Base-by-base conservation (phyloP, 768 basidiomycete genomes). In the Mycena crocata region DNA sequence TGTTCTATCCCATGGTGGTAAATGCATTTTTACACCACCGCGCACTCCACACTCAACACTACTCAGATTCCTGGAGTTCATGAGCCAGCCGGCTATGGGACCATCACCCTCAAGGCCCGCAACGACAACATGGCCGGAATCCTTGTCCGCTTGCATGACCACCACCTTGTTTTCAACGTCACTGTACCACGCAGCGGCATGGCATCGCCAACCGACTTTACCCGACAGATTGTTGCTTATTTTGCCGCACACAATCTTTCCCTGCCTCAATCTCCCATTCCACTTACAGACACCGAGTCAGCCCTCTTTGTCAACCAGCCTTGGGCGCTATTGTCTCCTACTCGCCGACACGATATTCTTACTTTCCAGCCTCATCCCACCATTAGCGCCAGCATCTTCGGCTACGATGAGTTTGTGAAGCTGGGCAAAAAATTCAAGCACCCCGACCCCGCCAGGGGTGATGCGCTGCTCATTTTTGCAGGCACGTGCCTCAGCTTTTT, bases 361-460 rank as follows among this genome's bases (percentile, higher is more conserved):
- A 46, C 42, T 19, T 62, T 62, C 52, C 12, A 28, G 12, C 42
- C 52, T 6, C 62, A 63, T 15, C 62, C 62, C 7, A 37, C 40
- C 19, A 63, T 63, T 45, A 63, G 56, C n/a, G 45, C 28, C 31
- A 63, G 56, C 19, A 39, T 5, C 17, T 63, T 63, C 19, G 62
- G 52, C 14, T 9, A 37, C 6, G 62, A 37, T 6, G 51, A 63
- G 34, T 48, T 63, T n/a, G 23, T 12, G 1, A 46, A 28, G 26
- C 52, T 48, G 6, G 32, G 21, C 10, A n/a, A 55, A 44, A 63
- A 63, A 15, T 37, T 63, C 21, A 21, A 26, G 7, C 55, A 56
- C 26, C 62, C 62, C 1, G 26, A 35, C 14, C 62, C 62, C 0
- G 15, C 17, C 31, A 21, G 26, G 7, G 40, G 23, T 1, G 15